Percentiles rank a stretch among this genome's conserved stretches.
Conservation (phyloP, 2,329 filamentous ascomycete species). For the Ascochyta koolunga region DNA sequence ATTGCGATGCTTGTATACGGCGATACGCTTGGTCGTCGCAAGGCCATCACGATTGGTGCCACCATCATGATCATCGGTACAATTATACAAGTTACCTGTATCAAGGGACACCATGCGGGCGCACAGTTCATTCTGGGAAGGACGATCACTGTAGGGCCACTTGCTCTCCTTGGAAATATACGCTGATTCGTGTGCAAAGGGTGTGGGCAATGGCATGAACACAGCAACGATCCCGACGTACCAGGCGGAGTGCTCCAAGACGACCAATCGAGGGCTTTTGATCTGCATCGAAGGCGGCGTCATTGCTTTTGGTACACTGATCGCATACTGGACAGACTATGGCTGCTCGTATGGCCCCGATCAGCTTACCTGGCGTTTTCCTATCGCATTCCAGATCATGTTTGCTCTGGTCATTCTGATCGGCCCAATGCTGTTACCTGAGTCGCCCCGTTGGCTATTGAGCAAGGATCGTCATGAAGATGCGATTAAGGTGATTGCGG, state of each 20-base stretch:
- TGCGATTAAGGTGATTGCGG: constrained; percentile 61
- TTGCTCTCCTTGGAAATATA: neutral
- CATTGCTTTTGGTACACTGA: constrained; percentile 58
- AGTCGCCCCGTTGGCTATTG: constrained; percentile 70
- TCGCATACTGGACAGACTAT: constrained; percentile 57
- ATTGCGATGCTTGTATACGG: constrained; percentile 48
- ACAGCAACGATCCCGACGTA: constrained; percentile 62
- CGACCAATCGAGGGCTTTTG: constrained; percentile 64
- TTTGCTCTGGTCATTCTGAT: constrained; percentile 58
- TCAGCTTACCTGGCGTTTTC: constrained; percentile 56
- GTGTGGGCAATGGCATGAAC: constrained; percentile 63
- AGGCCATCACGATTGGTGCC: constrained; percentile 51
- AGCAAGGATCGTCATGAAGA: constrained; percentile 68
- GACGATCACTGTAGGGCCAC: constrained; percentile 49
- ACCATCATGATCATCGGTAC: constrained; percentile 53
- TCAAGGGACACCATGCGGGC: constrained; percentile 43
- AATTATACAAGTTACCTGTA: constrained; percentile 47
- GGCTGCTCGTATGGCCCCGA: constrained; percentile 41
- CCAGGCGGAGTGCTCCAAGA: constrained; percentile 60
- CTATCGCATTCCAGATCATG: constrained; percentile 60
- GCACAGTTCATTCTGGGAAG: constrained; percentile 61
- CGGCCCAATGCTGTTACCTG: constrained; percentile 67
- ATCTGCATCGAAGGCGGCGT: constrained; percentile 65
- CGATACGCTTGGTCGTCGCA: constrained; percentile 52
- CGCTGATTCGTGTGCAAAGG: constrained; percentile 21